Evolutionary conservation across 2,329 filamentous ascomycete species (phyloP), one percentile per base, ranked within the genome.

Genomic region (Exserohilum turcica): DNA sequence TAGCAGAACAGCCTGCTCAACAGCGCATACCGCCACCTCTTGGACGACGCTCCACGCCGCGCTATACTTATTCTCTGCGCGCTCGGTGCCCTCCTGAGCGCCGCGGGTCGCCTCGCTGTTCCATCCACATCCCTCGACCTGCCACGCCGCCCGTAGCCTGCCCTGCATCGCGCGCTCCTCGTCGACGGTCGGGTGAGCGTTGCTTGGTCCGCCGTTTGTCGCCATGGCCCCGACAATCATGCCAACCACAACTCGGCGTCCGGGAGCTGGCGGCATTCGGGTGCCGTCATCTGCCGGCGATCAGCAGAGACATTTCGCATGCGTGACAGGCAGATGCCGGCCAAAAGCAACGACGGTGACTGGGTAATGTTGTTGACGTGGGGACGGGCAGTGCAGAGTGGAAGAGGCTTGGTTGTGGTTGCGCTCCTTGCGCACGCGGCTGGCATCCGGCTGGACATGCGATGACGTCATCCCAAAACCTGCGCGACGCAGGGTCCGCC

Each of bases 391-490:
- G 18, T 15, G 40, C 39, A 29, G 21, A 24, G 21, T 5, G 31
- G 6, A 6, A 31, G 42, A 57, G 56, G 45, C 59, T 56, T 61
- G 56, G 38, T 56, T 55, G 38, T 61, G 56, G 38, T 56, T 55
- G 38, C 31, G 46, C 37, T 15, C 40, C 29, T 21, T 43, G 29
- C n/a, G n/a, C 12, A 9, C 21, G 21, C 42, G 42, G 42, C 13
- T 15, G 10, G 32, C n/a, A 16, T 12, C 18, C 13, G 19, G 31
- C 32, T 39, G 35, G 31, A 32, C 18, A 48, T 33, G 43, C 18
- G 24, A 40, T 65, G 63, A 64, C 57, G 64, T 65, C 62, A 63
- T 31, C 33, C 33, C 16, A 9, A 40, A 48, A 24, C 4, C 7
- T 40, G 27, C 43, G 47, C 51, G 52, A 36, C 56, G 61, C 59